Evolutionary conservation across 2,329 filamentous ascomycete genomes (phyloP).

Genomic region (Claviceps humidiphila): DNA sequence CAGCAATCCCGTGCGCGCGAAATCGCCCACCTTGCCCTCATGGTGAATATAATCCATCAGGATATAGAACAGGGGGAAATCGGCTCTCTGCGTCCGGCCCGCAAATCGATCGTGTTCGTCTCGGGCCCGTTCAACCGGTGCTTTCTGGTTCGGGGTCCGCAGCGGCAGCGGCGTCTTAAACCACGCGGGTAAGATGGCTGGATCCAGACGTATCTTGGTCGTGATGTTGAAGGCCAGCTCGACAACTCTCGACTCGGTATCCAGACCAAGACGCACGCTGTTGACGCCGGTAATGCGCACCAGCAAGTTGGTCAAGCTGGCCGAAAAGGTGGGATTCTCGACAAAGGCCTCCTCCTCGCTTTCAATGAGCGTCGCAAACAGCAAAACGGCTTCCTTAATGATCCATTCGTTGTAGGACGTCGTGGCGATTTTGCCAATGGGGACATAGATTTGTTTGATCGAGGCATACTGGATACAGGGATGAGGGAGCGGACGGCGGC

Average conservation of each 20-base stretch:
- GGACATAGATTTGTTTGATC: constrained; percentile 76
- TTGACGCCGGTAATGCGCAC: constrained; percentile 64
- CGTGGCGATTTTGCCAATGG: constrained; percentile 78
- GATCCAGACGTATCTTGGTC: constrained; percentile 85
- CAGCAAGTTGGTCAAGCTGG: constrained; percentile 75
- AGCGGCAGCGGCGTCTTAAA: constrained; percentile 49
- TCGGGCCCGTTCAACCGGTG: constrained; percentile 23
- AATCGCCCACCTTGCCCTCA: constrained; percentile 88
- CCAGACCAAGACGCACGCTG: constrained; percentile 57
- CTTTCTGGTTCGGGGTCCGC: constrained; percentile 6
- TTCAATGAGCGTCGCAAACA: constrained; percentile 88
- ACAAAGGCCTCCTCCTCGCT: constrained; percentile 94
- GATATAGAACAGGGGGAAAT: constrained; percentile 92
- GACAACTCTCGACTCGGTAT: constrained; percentile 79
- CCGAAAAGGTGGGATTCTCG: constrained; percentile 72
- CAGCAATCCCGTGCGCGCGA: constrained; percentile 81
- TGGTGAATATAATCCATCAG: constrained; percentile 95
- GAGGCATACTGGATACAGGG: constrained; percentile 82
- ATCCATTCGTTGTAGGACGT: constrained; percentile 75
- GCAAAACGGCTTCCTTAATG: constrained; percentile 68
- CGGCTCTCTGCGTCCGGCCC: constrained; percentile 73
- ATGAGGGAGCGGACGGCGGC: constrained; percentile 75
- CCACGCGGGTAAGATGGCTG: constrained; percentile 79
- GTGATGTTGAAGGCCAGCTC: constrained; percentile 93
- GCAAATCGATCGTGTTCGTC: constrained; percentile 68